Conservation (phyloP, 768 basidiomycete species). For the Pilatotrama ljubarskyi region DNA sequence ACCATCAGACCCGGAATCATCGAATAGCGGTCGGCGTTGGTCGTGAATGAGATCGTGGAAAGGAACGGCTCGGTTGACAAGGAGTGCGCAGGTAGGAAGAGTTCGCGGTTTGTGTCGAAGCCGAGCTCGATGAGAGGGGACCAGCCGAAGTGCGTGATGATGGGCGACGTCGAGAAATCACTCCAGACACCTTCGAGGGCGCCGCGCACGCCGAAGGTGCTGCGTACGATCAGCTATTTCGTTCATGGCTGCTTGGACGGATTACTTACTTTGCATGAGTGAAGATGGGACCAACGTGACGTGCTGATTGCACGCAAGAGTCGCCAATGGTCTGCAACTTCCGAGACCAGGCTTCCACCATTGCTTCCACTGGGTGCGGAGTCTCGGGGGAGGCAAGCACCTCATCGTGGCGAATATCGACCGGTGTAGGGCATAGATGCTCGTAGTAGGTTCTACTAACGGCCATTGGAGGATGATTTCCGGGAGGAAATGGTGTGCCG, state of each 20-base stretch:
- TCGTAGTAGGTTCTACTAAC: constrained; percentile 48
- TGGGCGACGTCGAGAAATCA: constrained; percentile 44
- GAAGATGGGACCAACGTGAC: no score
- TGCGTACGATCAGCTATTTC: no score
- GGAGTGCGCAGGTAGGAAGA: constrained; percentile 32
- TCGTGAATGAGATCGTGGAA: neutral
- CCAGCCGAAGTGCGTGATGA: constrained; percentile 52
- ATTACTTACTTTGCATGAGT: no score
- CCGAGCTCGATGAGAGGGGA: constrained; percentile 55
- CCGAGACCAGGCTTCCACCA: no score
- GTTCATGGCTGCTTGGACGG: no score
- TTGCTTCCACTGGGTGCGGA: neutral
- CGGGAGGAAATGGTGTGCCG: no score
- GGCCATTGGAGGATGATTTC: constrained; percentile 15
- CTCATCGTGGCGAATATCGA: constrained; percentile 28
- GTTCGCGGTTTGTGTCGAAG: constrained; percentile 45
- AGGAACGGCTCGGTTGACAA: neutral
- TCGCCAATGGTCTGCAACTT: no score
- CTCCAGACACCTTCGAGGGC: no score
- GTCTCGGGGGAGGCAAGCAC: constrained; percentile 25
- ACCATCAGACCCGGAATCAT: constrained; percentile 43
- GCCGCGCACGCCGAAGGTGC: no score
- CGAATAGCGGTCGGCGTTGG: constrained; percentile 18
- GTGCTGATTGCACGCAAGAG: no score
- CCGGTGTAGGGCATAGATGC: constrained; percentile 46